Conservation (phyloP, 2,329 filamentous ascomycete genomes). For the Trichoderma citrinoviride region DNA sequence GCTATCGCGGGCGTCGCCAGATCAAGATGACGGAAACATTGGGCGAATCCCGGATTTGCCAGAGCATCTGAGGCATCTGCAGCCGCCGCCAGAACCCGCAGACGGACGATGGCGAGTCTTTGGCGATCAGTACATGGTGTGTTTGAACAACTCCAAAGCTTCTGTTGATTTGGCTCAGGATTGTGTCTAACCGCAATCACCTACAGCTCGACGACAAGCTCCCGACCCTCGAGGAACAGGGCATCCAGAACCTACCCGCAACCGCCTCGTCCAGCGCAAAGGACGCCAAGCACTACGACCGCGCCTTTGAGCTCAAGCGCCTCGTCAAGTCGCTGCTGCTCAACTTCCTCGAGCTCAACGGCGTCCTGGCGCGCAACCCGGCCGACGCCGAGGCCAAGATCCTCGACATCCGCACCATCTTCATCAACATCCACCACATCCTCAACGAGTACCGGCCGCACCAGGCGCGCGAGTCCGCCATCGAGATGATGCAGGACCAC, state of each 20-base stretch:
- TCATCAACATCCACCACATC: slow-evolving; percentile 89
- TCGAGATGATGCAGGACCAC: slow-evolving; percentile 83
- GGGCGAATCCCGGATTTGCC: slow-evolving; percentile 54
- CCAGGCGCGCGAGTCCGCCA: slow-evolving; percentile 84
- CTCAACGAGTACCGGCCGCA: slow-evolving; percentile 94
- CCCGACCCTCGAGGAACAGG: slow-evolving; percentile 65
- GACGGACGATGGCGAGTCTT: slow-evolving; percentile 73
- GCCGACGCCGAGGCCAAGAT: slow-evolving; percentile 66
- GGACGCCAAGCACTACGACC: slow-evolving; percentile 58
- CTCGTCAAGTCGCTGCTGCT: slow-evolving; percentile 82
- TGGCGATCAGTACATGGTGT: slow-evolving; percentile 61
- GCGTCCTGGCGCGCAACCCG: slow-evolving; percentile 39
- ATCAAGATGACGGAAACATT: slow-evolving; percentile 25
- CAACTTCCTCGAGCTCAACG: slow-evolving; percentile 83
- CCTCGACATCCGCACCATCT: slow-evolving; percentile 73
- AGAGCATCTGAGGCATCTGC: slow-evolving; percentile 69
- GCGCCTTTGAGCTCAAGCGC: slow-evolving; percentile 67
- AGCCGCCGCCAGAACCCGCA: slow-evolving; percentile 74
- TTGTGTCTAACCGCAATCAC: not conserved
- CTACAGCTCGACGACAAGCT: slow-evolving; percentile 57
- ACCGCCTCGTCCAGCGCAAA: slow-evolving; percentile 42
- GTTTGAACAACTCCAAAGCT: not conserved
- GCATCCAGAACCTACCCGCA: slow-evolving; percentile 63
- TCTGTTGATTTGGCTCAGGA: not conserved
- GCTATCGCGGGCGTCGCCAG: slow-evolving; percentile 33